Evolutionary conservation across 2,329 filamentous ascomycete species (phyloP).

Genomic region (Colletotrichum theobromicola): DNA sequence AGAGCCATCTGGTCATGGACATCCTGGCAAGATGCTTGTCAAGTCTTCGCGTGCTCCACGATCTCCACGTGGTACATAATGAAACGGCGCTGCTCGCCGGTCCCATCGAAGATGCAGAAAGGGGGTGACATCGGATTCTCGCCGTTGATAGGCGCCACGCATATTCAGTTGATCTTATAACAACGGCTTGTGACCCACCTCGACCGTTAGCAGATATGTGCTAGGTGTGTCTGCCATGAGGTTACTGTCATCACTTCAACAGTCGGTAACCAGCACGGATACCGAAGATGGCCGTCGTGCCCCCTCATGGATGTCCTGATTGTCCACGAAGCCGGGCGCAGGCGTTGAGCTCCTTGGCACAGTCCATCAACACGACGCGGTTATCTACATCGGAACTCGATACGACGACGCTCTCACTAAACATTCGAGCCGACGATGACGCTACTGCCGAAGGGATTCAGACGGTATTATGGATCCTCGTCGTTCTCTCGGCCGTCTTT

Average conservation of each 20-base stretch:
- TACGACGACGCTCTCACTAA: neutral
- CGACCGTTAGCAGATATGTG: neutral
- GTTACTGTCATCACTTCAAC: neutral
- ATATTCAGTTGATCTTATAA: neutral
- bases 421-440: constrained; percentile 8
- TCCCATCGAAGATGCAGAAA: neutral
- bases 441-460: neutral
- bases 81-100: neutral
- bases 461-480: constrained; percentile 23
- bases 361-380: neutral
- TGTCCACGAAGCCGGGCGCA: constrained; percentile 1
- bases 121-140: neutral
- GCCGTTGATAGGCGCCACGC: neutral
- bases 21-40: neutral
- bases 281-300: constrained; percentile 17
- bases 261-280: neutral
- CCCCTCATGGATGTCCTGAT: neutral
- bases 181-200: neutral
- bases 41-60: neutral
- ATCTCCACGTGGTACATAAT: neutral
- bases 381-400: neutral
- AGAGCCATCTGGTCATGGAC: neutral
- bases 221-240: neutral
- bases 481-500: constrained; percentile 24
- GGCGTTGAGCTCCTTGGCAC: neutral